phyloP scores from a whole-genome alignment of 345 rosid species.

The Aegle marmelos region DNA sequence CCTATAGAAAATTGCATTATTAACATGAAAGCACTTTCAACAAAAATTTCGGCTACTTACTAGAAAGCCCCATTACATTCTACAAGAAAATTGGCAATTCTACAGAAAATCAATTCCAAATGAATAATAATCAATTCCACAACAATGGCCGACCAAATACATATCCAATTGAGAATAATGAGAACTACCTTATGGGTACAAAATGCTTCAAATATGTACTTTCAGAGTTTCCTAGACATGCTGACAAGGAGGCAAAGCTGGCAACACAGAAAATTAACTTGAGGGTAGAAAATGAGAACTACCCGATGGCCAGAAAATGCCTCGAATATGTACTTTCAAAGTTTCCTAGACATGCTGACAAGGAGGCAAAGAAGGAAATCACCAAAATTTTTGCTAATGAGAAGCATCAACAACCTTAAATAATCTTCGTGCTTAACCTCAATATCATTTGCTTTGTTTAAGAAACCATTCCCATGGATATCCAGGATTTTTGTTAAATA shows the following conservation, averaged over 20 bases:
- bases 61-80: not conserved
- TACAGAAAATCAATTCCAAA: not conserved
- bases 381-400: not conserved
- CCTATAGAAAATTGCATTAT: not conserved
- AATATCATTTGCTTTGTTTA: not conserved
- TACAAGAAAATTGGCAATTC: not conserved
- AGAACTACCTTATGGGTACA: not conserved
- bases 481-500: not conserved
- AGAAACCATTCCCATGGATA: not conserved
- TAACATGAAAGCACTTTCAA: not conserved
- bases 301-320: not conserved
- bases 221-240: not conserved
- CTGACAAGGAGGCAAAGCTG: constrained; percentile 1
- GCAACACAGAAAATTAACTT: not conserved
- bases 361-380: not conserved
- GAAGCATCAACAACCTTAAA: not conserved
- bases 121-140: not conserved
- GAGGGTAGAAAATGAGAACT: not conserved
- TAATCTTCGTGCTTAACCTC: not conserved
- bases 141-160: not conserved
- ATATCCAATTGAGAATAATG: not conserved
- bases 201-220: not conserved
- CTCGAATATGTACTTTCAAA: not conserved
- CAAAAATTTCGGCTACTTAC: not conserved
- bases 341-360: not conserved